Percentiles rank a stretch among this genome's conserved stretches.
Evolutionary conservation across 768 basidiomycete species (phyloP).

Genomic region (Xerocomus spinulosus): DNA sequence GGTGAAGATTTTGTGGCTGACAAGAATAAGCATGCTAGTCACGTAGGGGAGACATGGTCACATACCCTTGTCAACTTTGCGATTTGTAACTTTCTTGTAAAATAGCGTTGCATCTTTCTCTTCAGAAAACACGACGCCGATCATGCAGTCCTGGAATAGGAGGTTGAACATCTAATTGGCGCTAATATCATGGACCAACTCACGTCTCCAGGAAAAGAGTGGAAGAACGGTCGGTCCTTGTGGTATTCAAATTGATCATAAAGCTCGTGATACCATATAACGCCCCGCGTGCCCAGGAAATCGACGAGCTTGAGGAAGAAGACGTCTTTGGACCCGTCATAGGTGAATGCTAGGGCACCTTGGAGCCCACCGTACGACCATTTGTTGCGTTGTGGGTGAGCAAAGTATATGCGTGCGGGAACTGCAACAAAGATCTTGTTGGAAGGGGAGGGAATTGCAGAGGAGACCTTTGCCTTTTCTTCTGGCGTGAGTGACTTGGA

Average conservation of each 20-base stretch:
- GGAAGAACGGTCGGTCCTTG: constrained; percentile 86
- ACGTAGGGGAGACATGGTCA: neutral
- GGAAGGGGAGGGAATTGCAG: constrained; percentile 46
- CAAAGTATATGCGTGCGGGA: constrained; percentile 86
- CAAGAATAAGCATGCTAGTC: constrained; percentile 4
- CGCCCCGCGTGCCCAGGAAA: constrained; percentile 73
- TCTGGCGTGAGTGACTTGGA: constrained; percentile 62
- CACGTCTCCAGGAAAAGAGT: constrained; percentile 90
- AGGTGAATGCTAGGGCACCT: constrained; percentile 74
- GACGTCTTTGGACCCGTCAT: constrained; percentile 52
- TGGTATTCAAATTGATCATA: constrained; percentile 78
- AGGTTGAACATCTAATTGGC: neutral
- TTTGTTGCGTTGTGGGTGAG: constrained; percentile 64
- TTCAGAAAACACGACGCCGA: constrained; percentile 86
- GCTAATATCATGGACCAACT: constrained; percentile 33
- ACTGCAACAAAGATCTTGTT: constrained; percentile 83
- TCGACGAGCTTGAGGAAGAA: constrained; percentile 79
- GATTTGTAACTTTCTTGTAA: constrained; percentile 74
- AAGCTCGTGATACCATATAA: constrained; percentile 92
- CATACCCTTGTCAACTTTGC: constrained; percentile 59
- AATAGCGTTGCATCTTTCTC: constrained; percentile 81
- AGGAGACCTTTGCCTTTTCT: constrained; percentile 76
- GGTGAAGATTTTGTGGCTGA: constrained; percentile 43
- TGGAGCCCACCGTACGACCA: constrained; percentile 90
- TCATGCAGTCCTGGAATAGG: constrained; percentile 68